Base-by-base conservation (phyloP, 257 asterid species). In the Solanum pennellii region DNA sequence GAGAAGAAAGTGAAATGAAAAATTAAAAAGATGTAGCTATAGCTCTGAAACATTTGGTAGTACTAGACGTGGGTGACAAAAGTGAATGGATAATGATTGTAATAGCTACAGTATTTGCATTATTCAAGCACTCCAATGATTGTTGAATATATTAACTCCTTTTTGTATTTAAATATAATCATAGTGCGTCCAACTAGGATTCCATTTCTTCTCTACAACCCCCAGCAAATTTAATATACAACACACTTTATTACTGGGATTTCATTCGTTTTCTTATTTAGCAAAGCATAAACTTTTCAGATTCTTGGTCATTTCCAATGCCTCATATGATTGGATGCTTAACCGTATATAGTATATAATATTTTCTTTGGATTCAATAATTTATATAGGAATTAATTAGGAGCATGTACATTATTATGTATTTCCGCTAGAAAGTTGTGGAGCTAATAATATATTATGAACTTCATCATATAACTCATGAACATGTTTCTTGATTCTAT, bases 101-200 rank as follows among this genome's bases (percentile, higher is more conserved):
- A 39, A 49, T 47, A 15, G 66, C 33, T 82, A 49, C 29, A 72
- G 44, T 33, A 80, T 9, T 85, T 42, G 82, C 82, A 85, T 85
- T 42, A 84, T 66, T 84, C 87, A 68, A 84, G 66, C 45, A 71
- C 76, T 84, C 21, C 65, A 84, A 85, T 85, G 66, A 85, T 41
- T 66, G 79, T 84, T 84, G 44, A 68, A 84, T 84, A 66, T 66
- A 84, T 66, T 21, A 39, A 39, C 41, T 13, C 42, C 21, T 44
- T 80, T 80, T 21, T 20, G 33, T 35, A 47, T 66, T 27, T 27
- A 42, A 62, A 25, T 79, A 21, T 86, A 15, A 60, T 62, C 76
- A 79, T 84, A 84, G 76, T 90, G 92, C 83, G 87, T 88, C 89
- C 92, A 87, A 84, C 88, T 42, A 52, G 89, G 91, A 90, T 90